A percentile compares a stretch with the other conserved stretches of the same genome.
These are phyloP conservation scores for Calonectria crousiana DNA, from an alignment of 2,329 filamentous ascomycete species.

Conservation along the genomic window DNA sequence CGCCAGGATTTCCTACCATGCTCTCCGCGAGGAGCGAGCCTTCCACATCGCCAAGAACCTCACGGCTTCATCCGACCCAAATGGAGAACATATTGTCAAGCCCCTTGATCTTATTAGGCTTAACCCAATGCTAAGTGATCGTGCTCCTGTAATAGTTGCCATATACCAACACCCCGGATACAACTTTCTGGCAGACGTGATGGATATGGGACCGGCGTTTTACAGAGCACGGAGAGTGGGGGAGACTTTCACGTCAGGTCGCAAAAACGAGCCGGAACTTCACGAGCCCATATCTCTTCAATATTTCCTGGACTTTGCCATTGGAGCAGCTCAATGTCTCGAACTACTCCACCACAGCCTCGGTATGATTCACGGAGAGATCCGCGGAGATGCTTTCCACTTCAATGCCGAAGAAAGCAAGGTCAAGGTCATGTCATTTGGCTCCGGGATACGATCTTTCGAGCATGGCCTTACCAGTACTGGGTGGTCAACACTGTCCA, in stretches of 20 bases:
- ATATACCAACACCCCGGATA: constrained; percentile 84
- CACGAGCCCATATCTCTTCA: constrained; percentile 76
- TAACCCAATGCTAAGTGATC: constrained; percentile 75
- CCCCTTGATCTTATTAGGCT: constrained; percentile 85
- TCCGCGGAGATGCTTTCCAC: constrained; percentile 91
- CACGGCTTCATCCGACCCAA: constrained; percentile 76
- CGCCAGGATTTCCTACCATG: constrained; percentile 85
- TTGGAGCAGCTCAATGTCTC: constrained; percentile 86
- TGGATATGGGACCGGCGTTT: constrained; percentile 84
- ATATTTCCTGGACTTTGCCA: constrained; percentile 89
- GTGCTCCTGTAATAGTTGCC: constrained; percentile 78
- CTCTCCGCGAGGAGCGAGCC: constrained; percentile 85
- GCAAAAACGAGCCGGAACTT: constrained; percentile 60
- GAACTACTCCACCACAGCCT: constrained; percentile 93
- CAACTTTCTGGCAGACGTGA: constrained; percentile 77
- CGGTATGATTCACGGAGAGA: constrained; percentile 89
- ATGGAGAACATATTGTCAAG: constrained; percentile 81
- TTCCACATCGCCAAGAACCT: constrained; percentile 86
- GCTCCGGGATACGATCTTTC: constrained; percentile 87
- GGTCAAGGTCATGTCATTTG: constrained; percentile 87
- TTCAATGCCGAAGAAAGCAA: constrained; percentile 77
- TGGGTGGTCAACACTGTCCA: constrained; percentile 86
- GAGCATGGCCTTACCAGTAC: constrained; percentile 89
- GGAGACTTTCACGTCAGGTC: constrained; percentile 61
- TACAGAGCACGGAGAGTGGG: constrained; percentile 68